phyloP scores from a whole-genome alignment of 228 moss, liverwort and hornwort genomes.

The Sphagnum fallax region DNA sequence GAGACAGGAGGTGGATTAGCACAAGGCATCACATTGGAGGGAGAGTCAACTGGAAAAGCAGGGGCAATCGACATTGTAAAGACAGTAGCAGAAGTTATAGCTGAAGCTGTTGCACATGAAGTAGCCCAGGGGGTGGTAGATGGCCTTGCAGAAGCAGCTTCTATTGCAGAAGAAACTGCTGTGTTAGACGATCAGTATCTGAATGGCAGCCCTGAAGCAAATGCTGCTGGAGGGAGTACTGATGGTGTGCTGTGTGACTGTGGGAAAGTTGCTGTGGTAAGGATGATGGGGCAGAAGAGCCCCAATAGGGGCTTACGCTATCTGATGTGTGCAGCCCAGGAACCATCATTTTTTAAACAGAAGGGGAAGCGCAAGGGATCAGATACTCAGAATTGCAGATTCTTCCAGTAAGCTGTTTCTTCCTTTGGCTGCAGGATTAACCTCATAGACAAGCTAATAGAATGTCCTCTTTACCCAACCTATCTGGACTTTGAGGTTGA shows the following conservation, averaged over 20 bases:
- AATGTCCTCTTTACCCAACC: background rate
- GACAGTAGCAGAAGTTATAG: slow-evolving; percentile 45
- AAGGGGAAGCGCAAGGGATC: slow-evolving; percentile 56
- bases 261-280: slow-evolving; percentile 46
- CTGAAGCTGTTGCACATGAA: slow-evolving; percentile 55
- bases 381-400: slow-evolving; percentile 42
- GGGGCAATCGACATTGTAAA: slow-evolving; percentile 51
- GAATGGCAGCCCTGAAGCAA: slow-evolving; percentile 2
- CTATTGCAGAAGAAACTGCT: slow-evolving; percentile 15
- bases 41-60: slow-evolving; percentile 8
- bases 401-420: slow-evolving; percentile 30
- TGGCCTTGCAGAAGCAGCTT: slow-evolving; percentile 49
- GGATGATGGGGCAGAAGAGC: slow-evolving; percentile 55
- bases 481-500: background rate
- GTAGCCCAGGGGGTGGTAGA: slow-evolving; percentile 52
- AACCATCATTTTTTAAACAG: slow-evolving; percentile 51
- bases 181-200: slow-evolving; percentile 12
- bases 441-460: background rate
- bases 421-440: background rate
- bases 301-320: slow-evolving; percentile 59
- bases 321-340: slow-evolving; percentile 49
- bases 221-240: slow-evolving; percentile 13
- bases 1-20: slow-evolving; percentile 42
- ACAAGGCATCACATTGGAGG: slow-evolving; percentile 18
- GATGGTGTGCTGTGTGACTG: slow-evolving; percentile 51